Conservation (phyloP, 1,284 basidiomycete genomes). For the Vanrija pseudolonga region DNA sequence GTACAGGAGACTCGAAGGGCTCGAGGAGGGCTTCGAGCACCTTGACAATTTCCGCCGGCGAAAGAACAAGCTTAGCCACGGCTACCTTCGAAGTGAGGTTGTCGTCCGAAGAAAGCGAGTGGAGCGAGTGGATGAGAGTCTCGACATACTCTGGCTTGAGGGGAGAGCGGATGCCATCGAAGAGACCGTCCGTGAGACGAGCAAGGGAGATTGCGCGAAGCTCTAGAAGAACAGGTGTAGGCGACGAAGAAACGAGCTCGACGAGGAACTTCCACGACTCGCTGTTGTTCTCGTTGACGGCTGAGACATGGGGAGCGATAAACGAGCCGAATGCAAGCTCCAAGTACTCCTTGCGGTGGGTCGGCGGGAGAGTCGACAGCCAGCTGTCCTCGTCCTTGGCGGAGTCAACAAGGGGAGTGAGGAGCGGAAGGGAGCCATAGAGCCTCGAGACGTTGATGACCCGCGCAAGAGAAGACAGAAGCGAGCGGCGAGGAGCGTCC, state of each 20-base stretch:
- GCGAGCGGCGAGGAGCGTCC: constrained; percentile 54
- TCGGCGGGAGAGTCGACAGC: constrained; percentile 13
- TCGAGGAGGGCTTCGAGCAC: constrained; percentile 25
- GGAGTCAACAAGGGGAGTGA: constrained; percentile 41
- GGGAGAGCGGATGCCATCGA: constrained; percentile 21
- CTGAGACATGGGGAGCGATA: constrained; percentile 16
- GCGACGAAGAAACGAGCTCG: constrained; percentile 4
- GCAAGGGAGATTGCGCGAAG: constrained; percentile 24
- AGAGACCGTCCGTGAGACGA: constrained; percentile 35
- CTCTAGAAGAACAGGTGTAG: neutral
- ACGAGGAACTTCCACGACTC: constrained; percentile 26
- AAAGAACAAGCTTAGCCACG: constrained; percentile 26
- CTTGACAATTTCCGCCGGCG: constrained; percentile 20
- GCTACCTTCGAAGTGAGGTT: constrained; percentile 23
- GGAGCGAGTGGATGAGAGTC: constrained; percentile 30
- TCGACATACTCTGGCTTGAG: constrained; percentile 31
- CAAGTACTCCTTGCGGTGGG: constrained; percentile 24
- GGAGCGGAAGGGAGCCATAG: constrained; percentile 59
- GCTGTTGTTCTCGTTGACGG: constrained; percentile 21
- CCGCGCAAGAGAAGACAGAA: constrained; percentile 61
- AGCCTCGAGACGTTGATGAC: constrained; percentile 66
- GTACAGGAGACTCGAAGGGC: constrained; percentile 30
- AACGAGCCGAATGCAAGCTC: constrained; percentile 19
- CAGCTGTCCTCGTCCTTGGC: constrained; percentile 24
- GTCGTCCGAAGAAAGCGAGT: constrained; percentile 29